A percentile compares a stretch with the other conserved stretches of the same genome.
These are phyloP conservation scores for Xylaria sp. DNA, from an alignment of 2,329 filamentous ascomycete species.

Conservation along the genomic window DNA sequence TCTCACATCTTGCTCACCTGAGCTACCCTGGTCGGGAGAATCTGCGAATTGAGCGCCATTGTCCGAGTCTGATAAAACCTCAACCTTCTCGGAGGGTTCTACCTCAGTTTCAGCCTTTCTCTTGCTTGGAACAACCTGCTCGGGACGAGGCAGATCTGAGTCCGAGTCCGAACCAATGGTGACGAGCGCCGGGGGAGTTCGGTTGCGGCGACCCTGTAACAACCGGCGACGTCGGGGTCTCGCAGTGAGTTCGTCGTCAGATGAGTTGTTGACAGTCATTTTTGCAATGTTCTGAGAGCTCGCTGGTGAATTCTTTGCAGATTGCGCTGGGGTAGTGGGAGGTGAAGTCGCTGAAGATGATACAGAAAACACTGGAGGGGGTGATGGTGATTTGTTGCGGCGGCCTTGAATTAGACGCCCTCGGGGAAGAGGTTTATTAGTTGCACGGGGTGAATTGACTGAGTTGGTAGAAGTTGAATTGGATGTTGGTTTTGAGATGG, in stretches of 20 bases:
- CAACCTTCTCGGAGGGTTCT: not conserved
- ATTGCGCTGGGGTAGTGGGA: slow-evolving; percentile 32
- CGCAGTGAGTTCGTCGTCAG: slow-evolving; percentile 5
- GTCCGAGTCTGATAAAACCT: slow-evolving; percentile 5
- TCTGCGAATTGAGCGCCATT: slow-evolving; percentile 8
- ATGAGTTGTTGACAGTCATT: not conserved
- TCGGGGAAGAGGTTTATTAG: slow-evolving; percentile 26
- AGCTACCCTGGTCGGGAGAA: not conserved
- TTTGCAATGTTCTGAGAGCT: slow-evolving; percentile 2
- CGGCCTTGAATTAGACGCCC: slow-evolving; percentile 37
- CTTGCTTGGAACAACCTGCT: slow-evolving; percentile 4
- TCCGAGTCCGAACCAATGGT: slow-evolving; percentile 25
- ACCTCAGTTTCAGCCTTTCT: slow-evolving; percentile 10
- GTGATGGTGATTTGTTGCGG: slow-evolving; percentile 30
- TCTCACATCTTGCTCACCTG: slow-evolving; percentile 5
- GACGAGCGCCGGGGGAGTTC: slow-evolving; percentile 23
- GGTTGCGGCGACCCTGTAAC: slow-evolving; percentile 29
- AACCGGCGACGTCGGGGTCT: slow-evolving; percentile 31
- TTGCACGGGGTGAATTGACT: slow-evolving; percentile 17
- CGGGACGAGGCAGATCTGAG: not conserved
- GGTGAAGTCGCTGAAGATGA: slow-evolving; percentile 37
- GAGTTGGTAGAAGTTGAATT: slow-evolving; percentile 14
- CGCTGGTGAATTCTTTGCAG: slow-evolving; percentile 19
- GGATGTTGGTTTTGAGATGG: slow-evolving; percentile 11
- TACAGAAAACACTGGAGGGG: slow-evolving; percentile 36